Conservation (phyloP, 202 grass and related monocot species). For the Musa balbisiana region DNA sequence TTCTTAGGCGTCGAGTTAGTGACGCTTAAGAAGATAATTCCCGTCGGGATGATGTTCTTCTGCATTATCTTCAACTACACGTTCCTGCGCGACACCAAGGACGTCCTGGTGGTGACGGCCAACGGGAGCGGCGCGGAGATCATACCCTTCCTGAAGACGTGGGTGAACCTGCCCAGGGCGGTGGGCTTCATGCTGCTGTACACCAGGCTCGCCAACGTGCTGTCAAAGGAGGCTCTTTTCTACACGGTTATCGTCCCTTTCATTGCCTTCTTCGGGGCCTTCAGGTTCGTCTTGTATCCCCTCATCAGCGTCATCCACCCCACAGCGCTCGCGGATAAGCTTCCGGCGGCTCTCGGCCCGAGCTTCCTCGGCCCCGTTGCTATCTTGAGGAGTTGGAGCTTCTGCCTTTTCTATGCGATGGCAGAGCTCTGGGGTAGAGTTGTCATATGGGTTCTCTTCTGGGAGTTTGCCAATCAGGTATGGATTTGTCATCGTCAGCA, state of each 20-base stretch:
- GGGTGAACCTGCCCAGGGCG: slow-evolving; percentile 96
- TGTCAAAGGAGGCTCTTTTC: slow-evolving; percentile 89
- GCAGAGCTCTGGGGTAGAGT: slow-evolving; percentile 95
- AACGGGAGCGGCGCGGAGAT: slow-evolving; percentile 98
- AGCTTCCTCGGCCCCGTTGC: slow-evolving; percentile 80
- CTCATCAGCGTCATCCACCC: slow-evolving; percentile 76
- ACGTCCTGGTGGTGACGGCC: slow-evolving; percentile 86
- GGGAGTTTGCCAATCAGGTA: slow-evolving; percentile 95
- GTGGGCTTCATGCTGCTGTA: slow-evolving; percentile 95
- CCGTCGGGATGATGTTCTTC: slow-evolving; percentile 95
- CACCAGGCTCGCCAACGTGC: slow-evolving; percentile 80
- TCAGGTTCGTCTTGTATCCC: slow-evolving; percentile 77
- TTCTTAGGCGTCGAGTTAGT: slow-evolving; percentile 55
- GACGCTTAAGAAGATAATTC: slow-evolving; percentile 91
- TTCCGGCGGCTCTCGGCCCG: slow-evolving; percentile 51
- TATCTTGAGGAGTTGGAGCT: slow-evolving; percentile 94
- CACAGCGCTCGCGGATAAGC: slow-evolving; percentile 61
- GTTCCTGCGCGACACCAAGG: slow-evolving; percentile 91
- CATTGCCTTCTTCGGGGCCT: slow-evolving; percentile 85
- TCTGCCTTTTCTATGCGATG: slow-evolving; percentile 97
- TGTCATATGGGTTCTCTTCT: slow-evolving; percentile 92
- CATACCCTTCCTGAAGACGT: slow-evolving; percentile 97
- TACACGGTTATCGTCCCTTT: slow-evolving; percentile 90
- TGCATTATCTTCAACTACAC: slow-evolving; percentile 99
- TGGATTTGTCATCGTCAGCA: too few species aligned